phyloP scores from a whole-genome alignment of 2,329 filamentous ascomycete species.

The Orbilia blumenaviensis region DNA sequence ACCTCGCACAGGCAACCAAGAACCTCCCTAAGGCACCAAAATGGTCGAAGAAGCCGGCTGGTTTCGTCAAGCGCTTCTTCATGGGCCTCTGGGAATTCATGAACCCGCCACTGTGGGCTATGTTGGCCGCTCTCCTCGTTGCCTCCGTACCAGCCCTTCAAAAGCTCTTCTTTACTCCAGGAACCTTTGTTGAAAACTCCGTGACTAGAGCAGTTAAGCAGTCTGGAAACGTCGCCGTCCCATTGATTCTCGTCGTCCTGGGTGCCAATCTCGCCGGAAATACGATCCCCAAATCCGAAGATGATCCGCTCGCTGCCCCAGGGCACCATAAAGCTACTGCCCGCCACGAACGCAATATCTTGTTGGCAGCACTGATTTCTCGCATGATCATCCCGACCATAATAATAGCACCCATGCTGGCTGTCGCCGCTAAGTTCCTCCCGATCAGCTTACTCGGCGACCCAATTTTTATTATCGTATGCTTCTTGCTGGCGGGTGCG shows the following conservation, averaged over 20 bases:
- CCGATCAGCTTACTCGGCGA: constrained; percentile 95
- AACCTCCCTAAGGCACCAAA: constrained; percentile 25
- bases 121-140: constrained; percentile 89
- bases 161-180: constrained; percentile 83
- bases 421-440: constrained; percentile 85
- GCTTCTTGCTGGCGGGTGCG: constrained; percentile 92
- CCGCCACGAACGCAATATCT: constrained; percentile 75
- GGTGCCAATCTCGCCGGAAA: constrained; percentile 94
- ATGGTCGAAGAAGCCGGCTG: constrained; percentile 47
- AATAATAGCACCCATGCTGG: constrained; percentile 90
- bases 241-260: constrained; percentile 91
- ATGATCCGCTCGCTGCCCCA: constrained; percentile 55
- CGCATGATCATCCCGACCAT: constrained; percentile 92
- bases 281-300: constrained; percentile 74
- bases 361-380: constrained; percentile 83
- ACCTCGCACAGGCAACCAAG: constrained; percentile 33
- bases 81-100: constrained; percentile 88
- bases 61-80: constrained; percentile 64
- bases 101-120: constrained; percentile 98
- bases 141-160: constrained; percentile 87
- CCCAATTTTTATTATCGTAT: constrained; percentile 97
- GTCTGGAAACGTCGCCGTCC: constrained; percentile 89
- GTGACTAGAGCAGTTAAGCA: constrained; percentile 87
- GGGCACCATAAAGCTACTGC: constrained; percentile 58
- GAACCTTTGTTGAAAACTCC: constrained; percentile 90